These are phyloP conservation scores for Pichia paraexigua DNA, from an alignment of 805 yeast species.

Conservation along the genomic window DNA sequence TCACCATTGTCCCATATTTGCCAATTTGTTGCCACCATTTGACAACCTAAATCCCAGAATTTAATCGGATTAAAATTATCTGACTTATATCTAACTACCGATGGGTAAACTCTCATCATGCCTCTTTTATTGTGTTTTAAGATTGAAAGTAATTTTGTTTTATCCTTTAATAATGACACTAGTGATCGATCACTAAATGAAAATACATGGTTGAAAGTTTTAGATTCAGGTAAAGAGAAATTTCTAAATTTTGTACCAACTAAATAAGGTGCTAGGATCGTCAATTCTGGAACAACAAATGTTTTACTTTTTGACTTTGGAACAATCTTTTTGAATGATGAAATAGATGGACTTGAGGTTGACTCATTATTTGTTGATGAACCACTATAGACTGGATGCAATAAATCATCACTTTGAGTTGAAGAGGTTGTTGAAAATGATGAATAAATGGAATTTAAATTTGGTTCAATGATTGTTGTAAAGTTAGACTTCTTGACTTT, in stretches of 20 bases:
- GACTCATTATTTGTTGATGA: not conserved
- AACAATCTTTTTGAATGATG: conserved; percentile 17
- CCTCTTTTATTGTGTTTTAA: conserved; percentile 70
- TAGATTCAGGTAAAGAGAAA: conserved; percentile 80
- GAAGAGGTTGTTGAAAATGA: conserved; percentile 30
- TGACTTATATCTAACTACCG: conserved; percentile 66
- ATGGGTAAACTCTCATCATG: conserved; percentile 83
- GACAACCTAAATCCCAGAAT: conserved; percentile 83
- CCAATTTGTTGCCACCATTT: conserved; percentile 97
- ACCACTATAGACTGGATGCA: not conserved
- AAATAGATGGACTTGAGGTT: not conserved
- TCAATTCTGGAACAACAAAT: conserved; percentile 36
- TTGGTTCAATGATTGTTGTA: conserved; percentile 8
- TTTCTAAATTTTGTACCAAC: conserved; percentile 74
- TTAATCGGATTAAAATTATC: conserved; percentile 72
- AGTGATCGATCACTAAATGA: conserved; percentile 75
- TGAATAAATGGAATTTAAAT: conserved; percentile 13
- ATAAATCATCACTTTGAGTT: conserved; percentile 11
- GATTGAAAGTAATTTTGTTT: conserved; percentile 44
- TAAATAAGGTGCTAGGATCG: conserved; percentile 60
- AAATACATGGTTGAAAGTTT: conserved; percentile 72
- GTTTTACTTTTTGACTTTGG: conserved; percentile 13
- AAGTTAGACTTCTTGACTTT: conserved; percentile 58
- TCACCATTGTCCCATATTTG: conserved; percentile 87
- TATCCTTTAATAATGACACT: conserved; percentile 55